Conservation (phyloP, 441 rosid species). For the Adansonia rubrostipa region DNA sequence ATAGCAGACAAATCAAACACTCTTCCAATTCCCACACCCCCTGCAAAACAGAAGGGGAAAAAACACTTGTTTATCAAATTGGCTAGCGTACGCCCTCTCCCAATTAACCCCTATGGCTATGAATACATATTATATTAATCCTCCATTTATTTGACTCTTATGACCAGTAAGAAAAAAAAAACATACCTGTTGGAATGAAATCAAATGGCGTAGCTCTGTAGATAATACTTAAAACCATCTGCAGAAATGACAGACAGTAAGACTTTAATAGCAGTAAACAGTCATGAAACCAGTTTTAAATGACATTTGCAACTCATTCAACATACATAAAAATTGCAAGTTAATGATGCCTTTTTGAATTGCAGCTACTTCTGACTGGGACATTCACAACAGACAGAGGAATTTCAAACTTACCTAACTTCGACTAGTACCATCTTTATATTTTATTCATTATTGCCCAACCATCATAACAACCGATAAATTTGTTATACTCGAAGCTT, state of each 20-base stretch:
- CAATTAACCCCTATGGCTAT: not conserved
- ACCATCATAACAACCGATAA: not conserved
- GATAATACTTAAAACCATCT: slow-evolving; percentile 64
- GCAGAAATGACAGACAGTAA: slow-evolving; percentile 36
- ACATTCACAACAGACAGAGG: not conserved
- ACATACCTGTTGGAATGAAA: slow-evolving; percentile 75
- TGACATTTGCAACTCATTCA: slow-evolving; percentile 1
- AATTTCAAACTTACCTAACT: not conserved
- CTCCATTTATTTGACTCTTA: not conserved
- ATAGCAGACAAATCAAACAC: slow-evolving; percentile 67
- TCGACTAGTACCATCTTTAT: not conserved
- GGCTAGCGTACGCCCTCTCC: not conserved
- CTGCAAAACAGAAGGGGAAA: slow-evolving; percentile 34
- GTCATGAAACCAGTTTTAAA: not conserved
- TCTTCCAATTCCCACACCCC: slow-evolving; percentile 56
- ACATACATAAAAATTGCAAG: not conserved
- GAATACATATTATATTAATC: not conserved
- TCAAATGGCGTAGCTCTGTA: slow-evolving; percentile 67
- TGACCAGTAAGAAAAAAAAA: not conserved
- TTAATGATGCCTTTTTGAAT: not conserved
- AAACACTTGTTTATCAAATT: not conserved
- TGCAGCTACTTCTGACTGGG: not conserved
- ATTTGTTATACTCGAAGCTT: not conserved
- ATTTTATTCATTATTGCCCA: no score
- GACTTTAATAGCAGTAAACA: not conserved